Evolutionary conservation across 192 early-diverging fungal genomes (phyloP), one percentile per base, ranked within the genome.

Genomic region (Backusella circina): DNA sequence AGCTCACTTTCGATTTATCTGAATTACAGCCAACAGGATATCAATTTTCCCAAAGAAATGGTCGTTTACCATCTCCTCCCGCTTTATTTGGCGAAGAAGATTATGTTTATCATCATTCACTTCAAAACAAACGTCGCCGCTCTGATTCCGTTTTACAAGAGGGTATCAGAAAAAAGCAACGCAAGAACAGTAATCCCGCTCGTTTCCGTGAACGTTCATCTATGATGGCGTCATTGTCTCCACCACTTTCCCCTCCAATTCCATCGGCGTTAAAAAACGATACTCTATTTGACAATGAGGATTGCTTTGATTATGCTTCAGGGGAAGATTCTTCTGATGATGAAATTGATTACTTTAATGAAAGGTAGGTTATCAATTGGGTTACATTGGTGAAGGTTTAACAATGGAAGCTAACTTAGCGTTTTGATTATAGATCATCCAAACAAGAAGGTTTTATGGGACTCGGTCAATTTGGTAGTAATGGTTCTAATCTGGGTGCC

Each of bases 251-350:
- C 35, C 69, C 66, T 23, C 13, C 18, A 36, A 10, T 67, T 35
- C 12, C 12, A 67, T 67, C 67, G 32, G 36, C 67, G 32, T 68
- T 36, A 36, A 68, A 68, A 35, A 68, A 36, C 23, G 67, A 68
- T n/a, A 36, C 69, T 26, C 2, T 70, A 13, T 70, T 70, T 39
- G 65, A 71, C n/a, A 31, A 9, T 37, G 31, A 39, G 26, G 70
- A 78, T 41, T 37, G 51, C 30, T 76, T 57, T 76, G 57, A 38
- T 39, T 38, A 70, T 67, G 77, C 72, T 33, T 78, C 72, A 30
- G 77, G 47, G 41, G 72, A 72, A 68, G 69, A 72, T 50, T 67
- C 71, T 35, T 72, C 39, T 33, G 77, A 78, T 16, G 77, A 77
- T 18, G 76, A 77, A 31, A 68, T 18, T 35, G 67, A 50, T 31